phyloP scores from a whole-genome alignment of 202 grass and related monocot genomes.

The Panicum virgatum region DNA sequence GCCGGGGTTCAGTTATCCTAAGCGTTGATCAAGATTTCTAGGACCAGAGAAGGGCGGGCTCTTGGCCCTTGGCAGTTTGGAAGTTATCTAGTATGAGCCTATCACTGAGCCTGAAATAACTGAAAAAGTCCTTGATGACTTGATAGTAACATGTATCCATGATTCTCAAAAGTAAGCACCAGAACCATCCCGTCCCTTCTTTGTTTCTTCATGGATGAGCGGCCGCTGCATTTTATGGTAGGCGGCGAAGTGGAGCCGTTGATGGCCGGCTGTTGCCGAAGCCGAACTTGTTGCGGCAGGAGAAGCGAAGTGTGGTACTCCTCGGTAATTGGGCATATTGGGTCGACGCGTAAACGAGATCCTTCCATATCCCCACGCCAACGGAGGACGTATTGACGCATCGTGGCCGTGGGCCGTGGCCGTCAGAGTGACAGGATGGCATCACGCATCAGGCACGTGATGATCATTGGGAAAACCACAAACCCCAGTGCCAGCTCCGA shows the following conservation, averaged over 20 bases:
- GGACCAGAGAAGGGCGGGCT: not conserved
- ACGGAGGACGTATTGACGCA: no score
- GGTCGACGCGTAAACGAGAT: no score
- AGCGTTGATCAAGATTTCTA: not conserved
- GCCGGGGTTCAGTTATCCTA: not conserved
- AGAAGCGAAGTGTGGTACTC: no score
- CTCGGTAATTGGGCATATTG: no score
- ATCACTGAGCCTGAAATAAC: not conserved
- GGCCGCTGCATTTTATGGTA: no score
- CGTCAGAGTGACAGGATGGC: not conserved
- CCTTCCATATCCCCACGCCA: no score
- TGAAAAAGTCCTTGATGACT: no score
- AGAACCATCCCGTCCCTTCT: not conserved
- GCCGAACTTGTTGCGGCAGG: no score
- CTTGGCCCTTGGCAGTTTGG: not conserved
- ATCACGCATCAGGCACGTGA: not conserved
- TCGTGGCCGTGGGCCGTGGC: no score
- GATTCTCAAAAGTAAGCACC: not conserved
- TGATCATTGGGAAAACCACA: not conserved
- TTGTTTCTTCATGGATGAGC: not conserved
- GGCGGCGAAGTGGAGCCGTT: no score
- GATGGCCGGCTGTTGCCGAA: no score
- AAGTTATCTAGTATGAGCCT: not conserved
- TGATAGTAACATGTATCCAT: not conserved
- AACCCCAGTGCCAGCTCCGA: not conserved